phyloP scores from a whole-genome alignment of 2,329 filamentous ascomycete genomes.

The Fusarium austroafricanum region DNA sequence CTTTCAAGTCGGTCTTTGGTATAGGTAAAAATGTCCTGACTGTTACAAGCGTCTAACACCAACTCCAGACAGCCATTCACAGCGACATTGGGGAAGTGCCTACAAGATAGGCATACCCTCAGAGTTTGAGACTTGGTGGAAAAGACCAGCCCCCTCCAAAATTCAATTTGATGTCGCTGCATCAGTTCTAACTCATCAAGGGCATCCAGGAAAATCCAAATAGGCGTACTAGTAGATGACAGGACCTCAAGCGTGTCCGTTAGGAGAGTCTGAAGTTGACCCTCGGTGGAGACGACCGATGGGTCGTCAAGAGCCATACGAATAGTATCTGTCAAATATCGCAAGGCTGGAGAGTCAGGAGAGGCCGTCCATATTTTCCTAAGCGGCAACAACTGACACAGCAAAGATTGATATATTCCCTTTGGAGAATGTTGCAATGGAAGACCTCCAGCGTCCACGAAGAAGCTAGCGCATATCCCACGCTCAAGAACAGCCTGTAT shows the following conservation, averaged over 20 bases:
- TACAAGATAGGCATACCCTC: slow-evolving; percentile 16
- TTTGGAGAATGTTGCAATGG: not conserved
- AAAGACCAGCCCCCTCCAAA: not conserved
- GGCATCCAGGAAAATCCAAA: slow-evolving; percentile 21
- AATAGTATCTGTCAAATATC: too few species aligned
- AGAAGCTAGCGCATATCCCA: slow-evolving; percentile 9
- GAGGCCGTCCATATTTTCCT: too few species aligned
- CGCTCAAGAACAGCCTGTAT: not conserved
- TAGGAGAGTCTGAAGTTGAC: rapidly evolving
- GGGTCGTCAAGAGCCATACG: too few species aligned
- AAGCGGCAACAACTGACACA: slow-evolving; percentile 7
- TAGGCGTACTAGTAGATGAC: rapidly evolving
- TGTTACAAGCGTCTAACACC: slow-evolving; percentile 1
- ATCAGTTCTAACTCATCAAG: slow-evolving; percentile 7
- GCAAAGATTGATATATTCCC: slow-evolving; percentile 8
- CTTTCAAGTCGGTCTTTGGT: slow-evolving; percentile 1
- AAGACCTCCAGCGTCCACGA: slow-evolving; percentile 10
- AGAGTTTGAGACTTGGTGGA: not conserved
- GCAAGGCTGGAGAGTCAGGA: too few species aligned
- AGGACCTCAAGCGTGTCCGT: rapidly evolving
- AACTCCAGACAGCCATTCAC: slow-evolving; percentile 2
- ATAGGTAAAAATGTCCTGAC: slow-evolving; percentile 11
- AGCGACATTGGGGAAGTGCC: slow-evolving; percentile 15
- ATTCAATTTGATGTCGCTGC: not conserved
- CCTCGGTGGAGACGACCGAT: too few species aligned